Evolutionary conservation across 2,329 filamentous ascomycete species (phyloP).

Genomic region (Fusarium tuaranense): DNA sequence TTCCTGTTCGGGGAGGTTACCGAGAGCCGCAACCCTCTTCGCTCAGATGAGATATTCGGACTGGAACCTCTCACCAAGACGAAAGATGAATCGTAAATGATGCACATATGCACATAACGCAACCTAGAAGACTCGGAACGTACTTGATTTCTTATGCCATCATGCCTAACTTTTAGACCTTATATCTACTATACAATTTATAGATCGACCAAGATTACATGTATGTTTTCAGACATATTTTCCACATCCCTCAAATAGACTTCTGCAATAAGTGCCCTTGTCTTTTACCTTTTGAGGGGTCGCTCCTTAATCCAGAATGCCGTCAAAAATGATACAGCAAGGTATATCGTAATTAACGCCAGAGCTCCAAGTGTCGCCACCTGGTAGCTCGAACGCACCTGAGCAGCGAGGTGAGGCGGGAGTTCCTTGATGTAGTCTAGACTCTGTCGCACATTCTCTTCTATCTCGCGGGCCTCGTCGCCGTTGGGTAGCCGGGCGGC

Average conservation of each 20-base stretch:
- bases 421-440: slow-evolving; percentile 76
- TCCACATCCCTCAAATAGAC: neutral
- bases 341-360: slow-evolving; percentile 52
- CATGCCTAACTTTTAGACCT: slow-evolving; percentile 3
- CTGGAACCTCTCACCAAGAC: slow-evolving; percentile 59
- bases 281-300: slow-evolving; percentile 56
- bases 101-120: neutral
- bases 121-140: neutral
- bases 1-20: slow-evolving; percentile 70
- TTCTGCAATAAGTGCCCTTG: neutral
- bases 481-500: slow-evolving; percentile 64
- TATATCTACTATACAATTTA: slow-evolving; percentile 3
- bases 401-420: slow-evolving; percentile 66
- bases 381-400: slow-evolving; percentile 77
- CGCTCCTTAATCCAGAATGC: slow-evolving; percentile 68
- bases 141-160: neutral
- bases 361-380: slow-evolving; percentile 56
- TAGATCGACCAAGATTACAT: neutral
- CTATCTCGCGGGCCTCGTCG: slow-evolving; percentile 72
- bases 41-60: slow-evolving; percentile 66
- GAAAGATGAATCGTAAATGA: slow-evolving; percentile 34
- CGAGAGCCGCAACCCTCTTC: slow-evolving; percentile 50
- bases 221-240: neutral
- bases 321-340: slow-evolving; percentile 53
- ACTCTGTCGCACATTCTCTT: slow-evolving; percentile 75